A percentile compares a stretch with the other conserved stretches of the same genome.
Evolutionary conservation across 805 yeast genomes (phyloP).

Genomic region (Candida fluviatilis): DNA sequence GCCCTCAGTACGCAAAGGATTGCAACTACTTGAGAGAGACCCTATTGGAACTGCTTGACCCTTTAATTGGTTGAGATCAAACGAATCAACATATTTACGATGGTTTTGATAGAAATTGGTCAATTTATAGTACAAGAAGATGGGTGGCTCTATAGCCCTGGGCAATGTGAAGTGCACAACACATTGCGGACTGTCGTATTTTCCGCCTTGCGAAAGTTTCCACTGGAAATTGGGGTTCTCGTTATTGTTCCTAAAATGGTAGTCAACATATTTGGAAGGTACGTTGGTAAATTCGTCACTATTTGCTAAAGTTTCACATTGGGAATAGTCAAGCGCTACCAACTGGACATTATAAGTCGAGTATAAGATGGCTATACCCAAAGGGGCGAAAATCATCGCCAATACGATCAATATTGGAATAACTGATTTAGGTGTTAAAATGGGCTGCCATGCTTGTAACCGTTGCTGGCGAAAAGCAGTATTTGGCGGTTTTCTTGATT

Average conservation of each 20-base stretch:
- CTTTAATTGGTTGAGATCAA: constrained; percentile 72
- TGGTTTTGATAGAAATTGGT: constrained; percentile 95
- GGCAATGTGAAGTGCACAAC: constrained; percentile 70
- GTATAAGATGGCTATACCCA: constrained; percentile 79
- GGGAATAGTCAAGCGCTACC: constrained; percentile 67
- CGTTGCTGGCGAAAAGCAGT: constrained; percentile 80
- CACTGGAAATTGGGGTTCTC: constrained; percentile 55
- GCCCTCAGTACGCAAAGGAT: constrained; percentile 36
- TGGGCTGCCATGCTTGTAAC: constrained; percentile 76
- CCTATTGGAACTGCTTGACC: constrained; percentile 63
- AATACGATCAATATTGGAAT: constrained; percentile 74
- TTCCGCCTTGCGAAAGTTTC: constrained; percentile 39
- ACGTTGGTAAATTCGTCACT: constrained; percentile 41
- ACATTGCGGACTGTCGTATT: constrained; percentile 45
- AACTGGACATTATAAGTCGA: constrained; percentile 81
- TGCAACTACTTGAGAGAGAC: constrained; percentile 41
- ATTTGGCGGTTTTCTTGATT: constrained; percentile 45
- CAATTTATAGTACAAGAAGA: constrained; percentile 76
- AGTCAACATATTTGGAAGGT: constrained; percentile 53
- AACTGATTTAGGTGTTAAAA: constrained; percentile 86
- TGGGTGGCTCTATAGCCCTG: constrained; percentile 60
- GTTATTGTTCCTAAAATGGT: constrained; percentile 54
- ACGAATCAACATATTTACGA: constrained; percentile 85
- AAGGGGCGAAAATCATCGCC: constrained; percentile 80
- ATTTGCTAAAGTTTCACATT: constrained; percentile 55